A percentile compares a stretch with the other conserved stretches of the same genome.
Conservation (phyloP, 1,284 basidiomycete genomes). For the Cryptococcus depauperatus region DNA sequence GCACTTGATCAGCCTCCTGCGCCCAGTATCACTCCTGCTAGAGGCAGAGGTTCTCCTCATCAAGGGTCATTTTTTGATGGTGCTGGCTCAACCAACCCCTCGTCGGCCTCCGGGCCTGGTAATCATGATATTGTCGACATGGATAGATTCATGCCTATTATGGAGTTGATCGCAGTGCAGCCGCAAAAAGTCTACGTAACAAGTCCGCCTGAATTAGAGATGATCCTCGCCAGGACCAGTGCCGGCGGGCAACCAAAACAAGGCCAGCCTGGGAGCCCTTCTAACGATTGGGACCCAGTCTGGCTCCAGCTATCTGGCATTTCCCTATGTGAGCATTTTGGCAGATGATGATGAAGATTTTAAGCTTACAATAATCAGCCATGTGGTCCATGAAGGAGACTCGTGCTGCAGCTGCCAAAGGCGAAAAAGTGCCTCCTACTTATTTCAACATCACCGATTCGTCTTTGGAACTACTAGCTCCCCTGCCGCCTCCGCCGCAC, state of each 20-base stretch:
- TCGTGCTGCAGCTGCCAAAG: constrained; percentile 39
- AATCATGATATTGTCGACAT: background rate
- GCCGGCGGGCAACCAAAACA: constrained; percentile 49
- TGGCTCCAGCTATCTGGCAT: constrained; percentile 92
- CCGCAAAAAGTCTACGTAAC: constrained; percentile 46
- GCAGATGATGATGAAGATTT: background rate
- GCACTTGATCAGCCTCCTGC: constrained; percentile 16
- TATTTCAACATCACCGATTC: constrained; percentile 43
- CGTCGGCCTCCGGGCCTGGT: too few relatives aligned
- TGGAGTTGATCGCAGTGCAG: constrained; percentile 42
- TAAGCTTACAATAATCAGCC: constrained; percentile 15
- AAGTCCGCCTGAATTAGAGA: constrained; percentile 44
- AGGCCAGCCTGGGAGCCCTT: constrained; percentile 67
- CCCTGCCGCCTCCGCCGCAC: constrained; percentile 48
- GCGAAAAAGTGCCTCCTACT: constrained; percentile 42
- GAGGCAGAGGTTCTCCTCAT: constrained; percentile 1
- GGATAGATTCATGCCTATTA: constrained; percentile 31
- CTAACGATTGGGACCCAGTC: constrained; percentile 82
- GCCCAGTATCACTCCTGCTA: constrained; percentile 1
- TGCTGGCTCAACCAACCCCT: background rate
- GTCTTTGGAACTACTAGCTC: constrained; percentile 50
- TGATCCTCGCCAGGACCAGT: constrained; percentile 44
- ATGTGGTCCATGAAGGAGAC: constrained; percentile 48
- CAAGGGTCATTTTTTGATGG: background rate
- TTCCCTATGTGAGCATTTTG: constrained; percentile 57